A percentile compares a stretch with the other conserved stretches of the same genome.
phyloP scores from a whole-genome alignment of 75 land plant species.

The Cryptomeria japonica region DNA sequence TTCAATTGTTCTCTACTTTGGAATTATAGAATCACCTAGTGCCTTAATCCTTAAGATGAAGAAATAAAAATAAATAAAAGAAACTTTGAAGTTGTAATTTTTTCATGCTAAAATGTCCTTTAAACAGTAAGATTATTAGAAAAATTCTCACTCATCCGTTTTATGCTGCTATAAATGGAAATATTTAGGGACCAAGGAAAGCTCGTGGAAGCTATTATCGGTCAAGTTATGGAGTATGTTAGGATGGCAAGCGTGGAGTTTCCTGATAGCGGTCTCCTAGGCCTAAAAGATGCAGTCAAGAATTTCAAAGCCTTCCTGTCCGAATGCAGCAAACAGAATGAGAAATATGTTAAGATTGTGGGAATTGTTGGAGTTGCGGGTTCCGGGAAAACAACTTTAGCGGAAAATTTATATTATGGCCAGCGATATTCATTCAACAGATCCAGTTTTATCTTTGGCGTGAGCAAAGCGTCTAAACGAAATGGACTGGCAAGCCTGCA shows the following conservation, averaged over 20 bases:
- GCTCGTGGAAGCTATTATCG: neutral
- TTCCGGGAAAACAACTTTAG: neutral
- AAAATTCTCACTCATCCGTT: too few species aligned
- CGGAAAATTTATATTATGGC: neutral
- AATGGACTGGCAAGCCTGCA: neutral
- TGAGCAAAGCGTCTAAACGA: neutral
- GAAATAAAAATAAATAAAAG: too few species aligned
- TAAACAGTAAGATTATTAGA: too few species aligned
- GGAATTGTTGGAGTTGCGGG: neutral
- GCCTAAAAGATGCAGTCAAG: neutral
- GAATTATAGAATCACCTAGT: too few species aligned
- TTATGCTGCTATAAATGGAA: neutral
- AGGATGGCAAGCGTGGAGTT: neutral
- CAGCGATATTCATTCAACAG: neutral
- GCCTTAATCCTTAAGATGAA: too few species aligned
- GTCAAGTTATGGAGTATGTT: neutral
- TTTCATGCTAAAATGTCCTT: too few species aligned
- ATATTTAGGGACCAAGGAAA: neutral
- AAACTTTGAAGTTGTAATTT: too few species aligned
- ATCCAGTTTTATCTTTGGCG: neutral
- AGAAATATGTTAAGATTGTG: neutral
- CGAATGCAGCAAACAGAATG: too few species aligned
- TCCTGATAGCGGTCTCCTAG: neutral
- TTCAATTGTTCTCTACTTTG: too few species aligned
- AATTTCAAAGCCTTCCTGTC: neutral